Evolutionary conservation across 2,329 filamentous ascomycete genomes (phyloP).

Genomic region (Xylariaceae sp.): DNA sequence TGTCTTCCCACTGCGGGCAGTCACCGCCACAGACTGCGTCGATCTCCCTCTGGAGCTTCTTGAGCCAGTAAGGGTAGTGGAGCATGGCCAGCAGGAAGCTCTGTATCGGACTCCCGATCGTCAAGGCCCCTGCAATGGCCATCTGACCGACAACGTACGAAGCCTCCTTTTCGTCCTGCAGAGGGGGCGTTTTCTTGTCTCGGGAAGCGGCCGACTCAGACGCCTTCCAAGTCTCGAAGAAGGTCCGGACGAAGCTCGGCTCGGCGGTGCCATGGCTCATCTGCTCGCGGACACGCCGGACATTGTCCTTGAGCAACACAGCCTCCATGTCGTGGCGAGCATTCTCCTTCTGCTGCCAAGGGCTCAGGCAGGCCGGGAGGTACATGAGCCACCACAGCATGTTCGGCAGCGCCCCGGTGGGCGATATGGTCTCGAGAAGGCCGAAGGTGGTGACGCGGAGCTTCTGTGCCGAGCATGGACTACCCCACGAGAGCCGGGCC

Average conservation of each 20-base stretch:
- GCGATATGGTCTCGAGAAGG: constrained; percentile 41
- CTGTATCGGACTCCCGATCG: constrained; percentile 41
- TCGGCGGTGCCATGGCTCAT: constrained; percentile 29
- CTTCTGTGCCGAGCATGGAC: constrained; percentile 34
- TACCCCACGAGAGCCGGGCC: constrained; percentile 42
- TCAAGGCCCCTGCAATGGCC: constrained; percentile 42
- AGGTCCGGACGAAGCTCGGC: constrained; percentile 39
- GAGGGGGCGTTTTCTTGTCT: constrained; percentile 22
- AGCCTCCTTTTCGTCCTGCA: constrained; percentile 33
- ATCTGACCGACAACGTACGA: constrained; percentile 42
- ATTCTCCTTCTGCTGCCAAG: constrained; percentile 41
- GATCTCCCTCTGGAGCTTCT: constrained; percentile 43
- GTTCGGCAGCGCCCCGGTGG: constrained; percentile 40
- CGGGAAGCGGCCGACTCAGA: constrained; percentile 11
- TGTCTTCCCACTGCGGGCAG: constrained; percentile 43
- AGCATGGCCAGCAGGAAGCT: constrained; percentile 37
- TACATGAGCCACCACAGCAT: constrained; percentile 35
- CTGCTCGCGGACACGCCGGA: constrained; percentile 33
- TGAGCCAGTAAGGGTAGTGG: constrained; percentile 36
- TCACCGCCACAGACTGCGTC: constrained; percentile 38
- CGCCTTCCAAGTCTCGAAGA: constrained; percentile 27
- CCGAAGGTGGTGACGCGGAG: constrained; percentile 42
- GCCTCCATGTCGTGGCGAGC: constrained; percentile 36
- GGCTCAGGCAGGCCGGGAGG: constrained; percentile 35
- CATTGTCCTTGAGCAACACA: constrained; percentile 33